Base-by-base conservation (phyloP, 768 basidiomycete genomes). In the Punctularia strigosozonata region DNA sequence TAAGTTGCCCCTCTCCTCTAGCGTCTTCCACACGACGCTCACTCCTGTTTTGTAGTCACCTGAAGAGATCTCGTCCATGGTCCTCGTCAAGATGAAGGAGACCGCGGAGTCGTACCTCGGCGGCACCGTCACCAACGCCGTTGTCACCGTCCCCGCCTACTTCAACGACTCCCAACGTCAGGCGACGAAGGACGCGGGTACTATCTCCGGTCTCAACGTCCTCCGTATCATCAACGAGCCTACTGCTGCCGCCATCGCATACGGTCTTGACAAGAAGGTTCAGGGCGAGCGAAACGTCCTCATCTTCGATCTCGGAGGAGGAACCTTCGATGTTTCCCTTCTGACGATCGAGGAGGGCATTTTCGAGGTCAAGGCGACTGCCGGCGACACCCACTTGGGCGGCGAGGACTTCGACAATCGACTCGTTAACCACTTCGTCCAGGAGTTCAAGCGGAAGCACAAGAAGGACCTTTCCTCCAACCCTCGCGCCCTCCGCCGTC, bases 141-240 rank as follows among this genome's bases (percentile, higher is more conserved):
- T 98, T 50, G 81, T 97, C 53, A 94, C 91, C 20, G 83, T 97
- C 46, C 92, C 92, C 23, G 91, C 92, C 25, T 97, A 97, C 71
- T 97, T 97, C 74, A 98, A 98, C 62, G 91, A 98, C 68, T 92
- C 94, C 19, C 94, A 98, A 59, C 86, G 94, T 57, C 90, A 94
- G 55, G 94, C 94, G 17, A 98, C 94, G 52, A 98, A 95, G 69
- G 94, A 98, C 55, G 91, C 94, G 25, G 94, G 94, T 50, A 77
- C 76, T 44, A 97, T 98, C 53, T 75, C 90, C 15, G 94, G 94
- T 46, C 65, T 98, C 48, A 90, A 94, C 57, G 85, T 97, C 44
- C 85, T 94, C 54, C 90, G 94, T 66, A 95, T 97, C 61, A 94
- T 97, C 69, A 97, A 97, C 67, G 94, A 98, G 63, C 91, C 94